A percentile compares a stretch with the other conserved stretches of the same genome.
Evolutionary conservation across 805 yeast species (phyloP).

Genomic region (Groenewaldozyma salmanticensis): DNA sequence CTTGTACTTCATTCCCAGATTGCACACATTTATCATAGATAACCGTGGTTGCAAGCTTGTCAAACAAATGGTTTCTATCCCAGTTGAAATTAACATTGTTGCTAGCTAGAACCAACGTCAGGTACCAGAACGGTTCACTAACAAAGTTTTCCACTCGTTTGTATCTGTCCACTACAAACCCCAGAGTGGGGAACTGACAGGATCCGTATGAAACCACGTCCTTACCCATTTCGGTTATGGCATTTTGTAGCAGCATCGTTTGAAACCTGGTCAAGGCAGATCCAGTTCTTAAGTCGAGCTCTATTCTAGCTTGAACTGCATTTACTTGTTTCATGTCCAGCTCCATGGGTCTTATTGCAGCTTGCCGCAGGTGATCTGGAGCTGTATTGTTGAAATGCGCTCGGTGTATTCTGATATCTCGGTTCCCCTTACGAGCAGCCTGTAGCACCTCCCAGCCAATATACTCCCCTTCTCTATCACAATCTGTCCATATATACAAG

Average conservation of each 20-base stretch:
- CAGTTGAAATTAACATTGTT: constrained; percentile 44
- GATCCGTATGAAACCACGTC: constrained; percentile 67
- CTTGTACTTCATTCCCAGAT: constrained; percentile 37
- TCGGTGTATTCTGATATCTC: constrained; percentile 46
- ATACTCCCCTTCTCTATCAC: constrained; percentile 93
- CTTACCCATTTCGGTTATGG: constrained; percentile 27
- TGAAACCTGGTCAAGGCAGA: constrained; percentile 77
- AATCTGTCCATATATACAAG: constrained; percentile 96
- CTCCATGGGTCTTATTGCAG: constrained; percentile 58
- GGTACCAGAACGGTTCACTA: constrained; percentile 74
- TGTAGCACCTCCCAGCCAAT: constrained; percentile 76
- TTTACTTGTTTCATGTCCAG: constrained; percentile 62
- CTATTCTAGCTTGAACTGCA: constrained; percentile 82
- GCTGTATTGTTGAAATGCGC: constrained; percentile 87
- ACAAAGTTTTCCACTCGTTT: constrained; percentile 61
- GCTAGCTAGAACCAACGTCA: constrained; percentile 39
- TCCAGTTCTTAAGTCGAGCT: constrained; percentile 83
- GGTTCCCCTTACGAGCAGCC: constrained; percentile 51
- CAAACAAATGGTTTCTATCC: constrained; percentile 66
- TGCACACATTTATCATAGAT: constrained; percentile 56
- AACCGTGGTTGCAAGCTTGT: constrained; percentile 51
- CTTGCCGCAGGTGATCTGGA: constrained; percentile 54
- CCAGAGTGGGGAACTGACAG: constrained; percentile 95
- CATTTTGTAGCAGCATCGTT: constrained; percentile 34
- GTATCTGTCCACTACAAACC: constrained; percentile 90